phyloP scores from a whole-genome alignment of 2,329 filamentous ascomycete species.

The Microcyclosporella mali region DNA sequence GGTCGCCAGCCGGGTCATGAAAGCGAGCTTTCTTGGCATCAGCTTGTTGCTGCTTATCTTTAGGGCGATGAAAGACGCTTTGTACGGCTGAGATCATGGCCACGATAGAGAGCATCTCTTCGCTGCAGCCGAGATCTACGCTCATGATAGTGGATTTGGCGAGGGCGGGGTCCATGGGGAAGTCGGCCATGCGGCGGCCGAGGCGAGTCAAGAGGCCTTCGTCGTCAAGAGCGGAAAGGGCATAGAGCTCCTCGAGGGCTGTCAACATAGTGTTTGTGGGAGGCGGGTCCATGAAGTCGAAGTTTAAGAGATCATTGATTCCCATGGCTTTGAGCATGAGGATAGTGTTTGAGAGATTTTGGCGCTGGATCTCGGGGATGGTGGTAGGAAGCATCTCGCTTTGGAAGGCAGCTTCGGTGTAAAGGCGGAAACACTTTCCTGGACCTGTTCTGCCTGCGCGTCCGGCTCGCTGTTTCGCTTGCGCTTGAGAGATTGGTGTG shows the following conservation, averaged over 20 bases:
- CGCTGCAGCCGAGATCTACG: slow-evolving; percentile 80
- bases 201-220: slow-evolving; percentile 88
- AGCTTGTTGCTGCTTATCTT: slow-evolving; percentile 93
- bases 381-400: slow-evolving; percentile 95
- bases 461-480: slow-evolving; percentile 89
- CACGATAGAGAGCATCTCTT: slow-evolving; percentile 90
- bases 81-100: slow-evolving; percentile 80
- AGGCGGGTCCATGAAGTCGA: slow-evolving; percentile 98
- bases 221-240: slow-evolving; percentile 83
- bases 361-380: slow-evolving; percentile 91
- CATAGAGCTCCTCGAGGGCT: slow-evolving; percentile 90
- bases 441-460: slow-evolving; percentile 90
- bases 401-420: slow-evolving; percentile 91
- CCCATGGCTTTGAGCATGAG: slow-evolving; percentile 99
- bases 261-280: slow-evolving; percentile 97
- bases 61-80: slow-evolving; percentile 87
- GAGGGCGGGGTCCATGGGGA: slow-evolving; percentile 91
- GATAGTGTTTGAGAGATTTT: slow-evolving; percentile 88
- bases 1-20: slow-evolving; percentile 89
- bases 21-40: slow-evolving; percentile 98
- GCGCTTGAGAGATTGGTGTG: slow-evolving; percentile 92
- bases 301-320: slow-evolving; percentile 93
- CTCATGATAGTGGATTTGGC: slow-evolving; percentile 86
- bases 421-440: slow-evolving; percentile 91
- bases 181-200: slow-evolving; percentile 95